Conservation (phyloP, 2,329 filamentous ascomycete genomes). For the Leptographium lundbergii region DNA sequence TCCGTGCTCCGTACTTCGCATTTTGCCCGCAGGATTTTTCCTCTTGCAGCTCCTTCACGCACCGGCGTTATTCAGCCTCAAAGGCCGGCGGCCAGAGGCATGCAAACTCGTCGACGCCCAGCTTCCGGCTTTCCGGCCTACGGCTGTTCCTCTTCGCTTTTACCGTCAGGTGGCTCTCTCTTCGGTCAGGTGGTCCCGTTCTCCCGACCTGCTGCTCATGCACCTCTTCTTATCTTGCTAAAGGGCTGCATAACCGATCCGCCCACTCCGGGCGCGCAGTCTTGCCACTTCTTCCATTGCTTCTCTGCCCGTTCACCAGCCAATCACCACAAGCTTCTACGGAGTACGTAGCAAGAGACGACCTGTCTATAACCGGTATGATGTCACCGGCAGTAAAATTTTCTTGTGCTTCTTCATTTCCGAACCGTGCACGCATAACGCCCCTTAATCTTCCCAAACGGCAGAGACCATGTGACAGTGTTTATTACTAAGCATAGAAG, state of each 20-base stretch:
- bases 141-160: neutral
- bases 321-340: neutral
- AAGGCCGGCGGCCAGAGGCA: too few relatives aligned
- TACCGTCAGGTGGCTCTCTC: neutral
- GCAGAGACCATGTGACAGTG: too few relatives aligned
- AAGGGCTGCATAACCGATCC: neutral
- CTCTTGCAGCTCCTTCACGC: too few relatives aligned
- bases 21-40: too few relatives aligned
- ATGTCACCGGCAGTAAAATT: neutral
- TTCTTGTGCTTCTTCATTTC: neutral
- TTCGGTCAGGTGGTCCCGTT: neutral
- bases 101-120: too few relatives aligned
- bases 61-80: too few relatives aligned
- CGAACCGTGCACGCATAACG: neutral
- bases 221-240: neutral
- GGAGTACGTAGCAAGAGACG: neutral
- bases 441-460: too few relatives aligned
- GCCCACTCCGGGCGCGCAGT: neutral
- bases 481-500: too few relatives aligned
- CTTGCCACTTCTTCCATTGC: neutral
- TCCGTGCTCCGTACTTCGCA: too few relatives aligned
- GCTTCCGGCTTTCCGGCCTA: neutral
- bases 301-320: too few relatives aligned
- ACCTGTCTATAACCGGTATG: neutral
- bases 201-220: neutral